These are phyloP conservation scores for Aspergillus alliaceus DNA, from an alignment of 2,329 filamentous ascomycete genomes.

Conservation along the genomic window DNA sequence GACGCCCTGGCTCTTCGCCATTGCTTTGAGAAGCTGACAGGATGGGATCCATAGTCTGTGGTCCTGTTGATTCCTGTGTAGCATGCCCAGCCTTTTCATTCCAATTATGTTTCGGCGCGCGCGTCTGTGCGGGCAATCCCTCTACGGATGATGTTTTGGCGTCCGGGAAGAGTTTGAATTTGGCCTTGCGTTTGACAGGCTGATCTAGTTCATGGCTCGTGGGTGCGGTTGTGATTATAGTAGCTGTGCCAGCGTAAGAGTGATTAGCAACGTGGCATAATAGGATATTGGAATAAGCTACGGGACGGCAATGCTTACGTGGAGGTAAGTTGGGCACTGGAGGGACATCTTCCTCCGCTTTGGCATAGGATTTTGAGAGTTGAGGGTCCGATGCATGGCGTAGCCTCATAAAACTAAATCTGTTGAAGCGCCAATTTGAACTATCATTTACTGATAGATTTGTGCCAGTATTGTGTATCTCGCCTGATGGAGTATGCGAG, in stretches of 20 bases:
- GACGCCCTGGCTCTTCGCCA: slow-evolving; percentile 61
- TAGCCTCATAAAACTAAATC: slow-evolving; percentile 73
- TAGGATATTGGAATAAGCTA: neutral
- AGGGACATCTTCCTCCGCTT: slow-evolving; percentile 57
- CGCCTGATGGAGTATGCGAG: slow-evolving; percentile 15
- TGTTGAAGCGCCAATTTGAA: slow-evolving; percentile 39
- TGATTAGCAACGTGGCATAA: slow-evolving; percentile 17
- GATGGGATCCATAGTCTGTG: slow-evolving; percentile 28
- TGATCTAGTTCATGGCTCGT: slow-evolving; percentile 62
- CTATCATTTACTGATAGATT: slow-evolving; percentile 19
- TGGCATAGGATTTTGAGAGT: slow-evolving; percentile 70
- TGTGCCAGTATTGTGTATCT: slow-evolving; percentile 16
- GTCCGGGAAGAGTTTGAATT: slow-evolving; percentile 40
- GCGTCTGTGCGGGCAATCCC: slow-evolving; percentile 21
- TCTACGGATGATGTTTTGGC: slow-evolving; percentile 36
- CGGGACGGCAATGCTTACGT: slow-evolving; percentile 29
- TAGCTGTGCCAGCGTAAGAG: slow-evolving; percentile 35
- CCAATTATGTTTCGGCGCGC: slow-evolving; percentile 2
- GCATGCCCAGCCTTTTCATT: slow-evolving; percentile 21
- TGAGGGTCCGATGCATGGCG: slow-evolving; percentile 93
- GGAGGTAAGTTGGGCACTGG: slow-evolving; percentile 39
- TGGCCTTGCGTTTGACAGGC: slow-evolving; percentile 40
- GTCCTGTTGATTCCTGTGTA: slow-evolving; percentile 27
- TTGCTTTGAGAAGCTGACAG: slow-evolving; percentile 50
- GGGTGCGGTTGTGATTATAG: slow-evolving; percentile 89